Evolutionary conservation across 805 yeast species (phyloP), one percentile per base, ranked within the genome.

Genomic region (Ogataea dorogensis): DNA sequence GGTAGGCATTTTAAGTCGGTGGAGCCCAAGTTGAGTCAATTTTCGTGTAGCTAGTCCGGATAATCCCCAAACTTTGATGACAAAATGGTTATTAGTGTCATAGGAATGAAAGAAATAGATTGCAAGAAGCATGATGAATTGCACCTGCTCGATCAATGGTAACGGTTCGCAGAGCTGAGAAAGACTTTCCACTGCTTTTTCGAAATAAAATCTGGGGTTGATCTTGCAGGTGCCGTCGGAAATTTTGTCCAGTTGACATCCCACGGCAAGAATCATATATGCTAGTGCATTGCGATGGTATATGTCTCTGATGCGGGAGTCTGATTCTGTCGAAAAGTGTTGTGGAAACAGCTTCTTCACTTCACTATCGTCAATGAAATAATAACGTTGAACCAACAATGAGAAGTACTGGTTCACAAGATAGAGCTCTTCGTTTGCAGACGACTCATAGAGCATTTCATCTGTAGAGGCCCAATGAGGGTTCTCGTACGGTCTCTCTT

Each of bases 161-260:
- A 25, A n/a, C 13, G 28, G 17, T 5, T 7, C 17, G 5, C 14
- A 8, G 17, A 25, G 7, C 7, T 6, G 17, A 12, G 8, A 7
- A 7, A 25, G 6, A 11, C 14, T 11, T 6, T 25, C 17, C 11
- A 25, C 17, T 5, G 28, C 28, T 25, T 16, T 25, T 13, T 25
- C n/a, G 11, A 25, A 25, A 11, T 25, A 25, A 12, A 12, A 14
- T 12, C 8, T 8, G 9, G 28, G 28, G 5, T 8, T 6, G 6
- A 14, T 16, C 11, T 5, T 7, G 6, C 17, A 7, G 11, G 11
- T 14, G 7, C 17, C 7, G 7, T 25, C 14, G 28, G 28, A 25
- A n/a, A 25, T 25, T 25, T 25, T 25, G 11, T 25, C 28, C 17
- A 25, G 11, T 25, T 16, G 28, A 13, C 28, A 25, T 14, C 28